Conservation (phyloP, 176 grass and related monocot genomes). For the maize (Zea mays) region Zm-B73-REFERENCE-NAM-5.0 NC_050100.1:211335001-211335500, state of each 20-base stretch:
- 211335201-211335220: constrained; percentile 17
- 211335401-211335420: constrained; percentile 75
- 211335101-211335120: constrained; percentile 81
- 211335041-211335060: constrained; percentile 76
- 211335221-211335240: constrained; percentile 95
- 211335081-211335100: constrained; percentile 54
- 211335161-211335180: not conserved
- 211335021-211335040: constrained; percentile 65
- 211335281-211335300: constrained; percentile 68
- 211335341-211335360: constrained; percentile 96
- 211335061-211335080: constrained; percentile 80
- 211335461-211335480: not conserved
- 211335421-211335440: constrained; percentile 84
- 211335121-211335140: constrained; percentile 58
- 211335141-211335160: not conserved
- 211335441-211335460: constrained; percentile 70
- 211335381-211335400: constrained; percentile 90
- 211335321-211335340: constrained; percentile 96
- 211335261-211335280: constrained; percentile 71
- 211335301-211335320: constrained; percentile 75
- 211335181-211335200: not conserved
- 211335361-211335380: constrained; percentile 91
- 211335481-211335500: not conserved
- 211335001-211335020: constrained; percentile 90
- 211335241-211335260: constrained; percentile 83